Conservation (phyloP, 768 basidiomycete species). For the Naematelia encephala region DNA sequence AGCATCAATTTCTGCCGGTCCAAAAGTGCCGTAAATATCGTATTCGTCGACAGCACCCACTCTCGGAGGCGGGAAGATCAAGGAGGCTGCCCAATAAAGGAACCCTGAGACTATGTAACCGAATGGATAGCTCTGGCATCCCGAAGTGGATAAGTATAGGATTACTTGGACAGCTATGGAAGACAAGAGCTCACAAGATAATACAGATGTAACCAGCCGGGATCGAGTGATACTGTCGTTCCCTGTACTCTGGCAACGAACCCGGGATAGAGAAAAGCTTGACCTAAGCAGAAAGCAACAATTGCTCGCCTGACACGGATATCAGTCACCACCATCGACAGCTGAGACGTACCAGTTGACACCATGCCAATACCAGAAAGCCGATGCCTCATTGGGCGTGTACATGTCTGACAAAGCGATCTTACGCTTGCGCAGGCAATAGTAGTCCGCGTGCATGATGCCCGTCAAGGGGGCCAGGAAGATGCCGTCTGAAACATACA, state of each 20-base stretch:
- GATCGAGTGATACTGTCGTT: background rate
- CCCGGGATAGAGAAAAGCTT: background rate
- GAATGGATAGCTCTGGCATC: background rate
- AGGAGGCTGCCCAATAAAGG: background rate
- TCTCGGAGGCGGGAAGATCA: background rate
- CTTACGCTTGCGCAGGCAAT: slow-evolving; percentile 19
- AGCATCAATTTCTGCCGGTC: background rate
- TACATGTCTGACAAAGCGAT: slow-evolving; percentile 26
- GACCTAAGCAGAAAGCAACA: background rate
- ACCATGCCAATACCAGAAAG: slow-evolving; percentile 25
- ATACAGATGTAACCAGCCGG: background rate
- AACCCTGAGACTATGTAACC: background rate
- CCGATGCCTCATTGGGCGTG: slow-evolving; percentile 9
- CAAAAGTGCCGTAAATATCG: background rate
- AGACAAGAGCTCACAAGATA: background rate
- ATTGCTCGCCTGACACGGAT: background rate
- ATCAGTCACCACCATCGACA: background rate
- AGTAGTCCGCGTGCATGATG: slow-evolving; percentile 28
- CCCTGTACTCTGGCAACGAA: background rate
- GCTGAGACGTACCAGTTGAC: slow-evolving; percentile 13
- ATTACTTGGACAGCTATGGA: background rate
- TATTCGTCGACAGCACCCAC: background rate
- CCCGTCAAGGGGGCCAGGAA: slow-evolving; percentile 3
- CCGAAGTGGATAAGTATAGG: background rate
- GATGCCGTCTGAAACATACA: slow-evolving; percentile 1